Percentiles rank a stretch among this genome's conserved stretches.
Conservation (phyloP, 2,329 filamentous ascomycete genomes). For the Clathrospora elynae region DNA sequence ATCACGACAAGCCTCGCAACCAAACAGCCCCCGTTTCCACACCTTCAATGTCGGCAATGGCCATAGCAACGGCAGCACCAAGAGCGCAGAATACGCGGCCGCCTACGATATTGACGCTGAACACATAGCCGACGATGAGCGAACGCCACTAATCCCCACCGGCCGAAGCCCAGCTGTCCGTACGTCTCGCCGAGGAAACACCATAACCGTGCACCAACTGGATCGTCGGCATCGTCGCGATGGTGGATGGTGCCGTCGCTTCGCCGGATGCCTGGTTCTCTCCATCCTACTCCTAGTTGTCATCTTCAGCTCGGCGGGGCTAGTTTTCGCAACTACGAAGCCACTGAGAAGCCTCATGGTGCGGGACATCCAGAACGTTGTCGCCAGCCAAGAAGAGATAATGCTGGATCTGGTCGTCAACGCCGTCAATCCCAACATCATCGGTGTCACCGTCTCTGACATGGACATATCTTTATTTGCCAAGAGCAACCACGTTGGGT, state of each 20-base stretch:
- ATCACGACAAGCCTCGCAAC: slow-evolving; percentile 67
- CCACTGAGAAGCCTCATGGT: slow-evolving; percentile 80
- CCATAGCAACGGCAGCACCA: slow-evolving; percentile 52
- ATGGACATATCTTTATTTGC: slow-evolving; percentile 94
- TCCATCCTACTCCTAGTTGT: slow-evolving; percentile 80
- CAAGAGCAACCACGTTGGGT: slow-evolving; percentile 86
- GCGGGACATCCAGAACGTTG: slow-evolving; percentile 81
- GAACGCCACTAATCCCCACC: slow-evolving; percentile 76
- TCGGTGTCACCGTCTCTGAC: slow-evolving; percentile 82
- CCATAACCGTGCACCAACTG: slow-evolving; percentile 67
- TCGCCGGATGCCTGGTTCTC: slow-evolving; percentile 87
- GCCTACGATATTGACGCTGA: slow-evolving; percentile 83
- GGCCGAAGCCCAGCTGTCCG: slow-evolving; percentile 63
- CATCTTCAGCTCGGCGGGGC: slow-evolving; percentile 81
- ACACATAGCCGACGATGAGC: slow-evolving; percentile 81
- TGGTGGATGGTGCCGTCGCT: slow-evolving; percentile 68
- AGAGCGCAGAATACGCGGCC: slow-evolving; percentile 65
- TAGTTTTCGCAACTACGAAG: slow-evolving; percentile 90
- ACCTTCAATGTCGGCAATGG: slow-evolving; percentile 52
- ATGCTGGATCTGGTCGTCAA: slow-evolving; percentile 90
- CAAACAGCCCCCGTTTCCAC: slow-evolving; percentile 67
- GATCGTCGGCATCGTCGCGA: slow-evolving; percentile 67
- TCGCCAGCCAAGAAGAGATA: slow-evolving; percentile 91
- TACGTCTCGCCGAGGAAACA: slow-evolving; percentile 58
- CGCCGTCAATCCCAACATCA: slow-evolving; percentile 90